Evolutionary conservation across 148 eudicot species (phyloP).

Genomic region (Salicornia ramosissima): DNA sequence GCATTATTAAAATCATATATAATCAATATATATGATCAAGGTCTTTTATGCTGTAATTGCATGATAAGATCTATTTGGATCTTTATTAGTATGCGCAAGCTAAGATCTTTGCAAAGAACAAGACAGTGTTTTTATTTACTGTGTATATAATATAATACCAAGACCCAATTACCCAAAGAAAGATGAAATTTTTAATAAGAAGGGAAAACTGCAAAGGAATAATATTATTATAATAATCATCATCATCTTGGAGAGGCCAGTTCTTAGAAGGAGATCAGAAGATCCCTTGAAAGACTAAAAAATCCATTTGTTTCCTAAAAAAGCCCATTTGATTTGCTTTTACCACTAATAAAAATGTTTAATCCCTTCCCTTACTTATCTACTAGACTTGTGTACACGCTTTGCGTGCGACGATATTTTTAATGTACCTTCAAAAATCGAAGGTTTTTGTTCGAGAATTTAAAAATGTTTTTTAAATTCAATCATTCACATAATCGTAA

Average conservation of each 20-base stretch:
- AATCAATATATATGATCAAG: constrained; percentile 7
- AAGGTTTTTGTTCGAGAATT: too few species aligned
- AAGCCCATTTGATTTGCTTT: neutral
- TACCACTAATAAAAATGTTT: neutral
- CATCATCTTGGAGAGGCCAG: too few species aligned
- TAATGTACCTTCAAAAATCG: too few species aligned
- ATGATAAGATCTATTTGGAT: constrained; percentile 3
- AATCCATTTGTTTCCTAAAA: constrained; percentile 40
- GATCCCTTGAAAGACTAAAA: constrained; percentile 65
- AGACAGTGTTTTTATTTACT: constrained; percentile 3
- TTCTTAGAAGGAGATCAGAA: constrained; percentile 28
- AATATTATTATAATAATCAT: too few species aligned
- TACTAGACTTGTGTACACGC: too few species aligned
- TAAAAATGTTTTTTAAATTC: too few species aligned
- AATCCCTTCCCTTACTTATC: too few species aligned
- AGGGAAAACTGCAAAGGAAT: constrained; percentile 24
- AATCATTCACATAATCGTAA: too few species aligned
- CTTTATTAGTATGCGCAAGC: constrained; percentile 10
- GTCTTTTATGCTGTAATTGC: constrained; percentile 9
- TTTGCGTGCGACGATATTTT: too few species aligned
- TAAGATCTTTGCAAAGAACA: constrained; percentile 21
- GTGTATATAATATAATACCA: neutral
- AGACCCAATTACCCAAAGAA: constrained; percentile 16
- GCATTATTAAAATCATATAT: too few species aligned
- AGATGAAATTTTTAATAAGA: constrained; percentile 26